Base-by-base conservation (phyloP, 257 asterid species). In the Leonotis leonurus region DNA sequence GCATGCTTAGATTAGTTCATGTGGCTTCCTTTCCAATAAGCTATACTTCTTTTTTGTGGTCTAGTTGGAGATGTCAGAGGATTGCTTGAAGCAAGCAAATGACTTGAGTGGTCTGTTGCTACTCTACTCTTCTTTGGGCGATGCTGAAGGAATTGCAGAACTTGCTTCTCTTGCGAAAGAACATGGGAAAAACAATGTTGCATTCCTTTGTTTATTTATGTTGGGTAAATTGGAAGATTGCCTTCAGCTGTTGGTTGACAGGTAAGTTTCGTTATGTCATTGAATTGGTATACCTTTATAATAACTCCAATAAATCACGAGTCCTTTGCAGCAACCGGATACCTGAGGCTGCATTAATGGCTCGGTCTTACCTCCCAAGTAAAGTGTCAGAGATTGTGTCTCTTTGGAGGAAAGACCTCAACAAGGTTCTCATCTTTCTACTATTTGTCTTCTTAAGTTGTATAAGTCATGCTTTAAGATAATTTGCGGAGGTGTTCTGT, bases 291-390 rank as follows among this genome's bases (percentile, higher is more conserved):
- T 44, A n/a, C 69, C 41, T 18, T 3, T 24, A 39, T 48, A 45
- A 14, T 46, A 59, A 26, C 53, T 41, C 52, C 68, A 26, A 67
- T 71, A 58, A 70, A n/a, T 60, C 10, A 24, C 36, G 51, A 32
- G 67, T 64, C 56, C 65, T 70, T 52, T 75, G 70, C 85, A 93
- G 99, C 85, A 87, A 89, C 49, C 99, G 99, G 84, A 84, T 89
- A 81, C 99, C 99, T 68, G 99, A 93, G 78, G 99, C 99, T 83
- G 99, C 99, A 64, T 69, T 93, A 71, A 93, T 93, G 97, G 97
- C 99, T 36, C 89, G 99, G 73, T 93, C 99, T 41, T 93, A 93
- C 80, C 96, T 93, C 65, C 99, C 99, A 21, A 89, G 94, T 81
- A 93, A 88, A 80, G 99, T 93, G 64, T 84, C 99, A 37, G 95